phyloP scores from a whole-genome alignment of 805 yeast genomes.

The Metschnikowia colocasiae region DNA sequence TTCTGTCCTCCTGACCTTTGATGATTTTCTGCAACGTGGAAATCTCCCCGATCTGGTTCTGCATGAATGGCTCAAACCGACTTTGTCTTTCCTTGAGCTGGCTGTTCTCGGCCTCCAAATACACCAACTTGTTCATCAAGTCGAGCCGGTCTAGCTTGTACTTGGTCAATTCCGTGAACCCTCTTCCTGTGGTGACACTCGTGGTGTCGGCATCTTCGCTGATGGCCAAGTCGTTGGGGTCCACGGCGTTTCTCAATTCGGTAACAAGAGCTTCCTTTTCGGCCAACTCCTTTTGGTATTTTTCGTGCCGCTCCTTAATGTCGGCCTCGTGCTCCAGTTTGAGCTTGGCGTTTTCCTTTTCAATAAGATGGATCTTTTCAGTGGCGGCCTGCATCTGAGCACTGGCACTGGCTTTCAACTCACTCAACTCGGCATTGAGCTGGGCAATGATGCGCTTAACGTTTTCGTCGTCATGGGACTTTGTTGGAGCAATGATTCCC shows the following conservation, averaged over 20 bases:
- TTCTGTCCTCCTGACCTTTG: slow-evolving; percentile 47
- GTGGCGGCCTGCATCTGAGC: slow-evolving; percentile 57
- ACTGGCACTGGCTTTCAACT: slow-evolving; percentile 32
- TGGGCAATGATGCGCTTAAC: slow-evolving; percentile 32
- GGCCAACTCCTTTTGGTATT: slow-evolving; percentile 9
- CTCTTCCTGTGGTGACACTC: slow-evolving; percentile 10
- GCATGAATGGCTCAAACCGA: slow-evolving; percentile 51
- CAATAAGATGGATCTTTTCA: slow-evolving; percentile 48
- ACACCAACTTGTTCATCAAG: slow-evolving; percentile 41
- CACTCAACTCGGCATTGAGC: slow-evolving; percentile 31
- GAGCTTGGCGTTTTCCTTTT: slow-evolving; percentile 25
- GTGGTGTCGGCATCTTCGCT: slow-evolving; percentile 5
- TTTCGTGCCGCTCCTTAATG: slow-evolving; percentile 16
- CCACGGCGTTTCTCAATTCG: slow-evolving; percentile 26
- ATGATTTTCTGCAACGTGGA: slow-evolving; percentile 52
- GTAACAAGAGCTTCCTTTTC: slow-evolving; percentile 32
- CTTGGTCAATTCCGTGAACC: slow-evolving; percentile 32
- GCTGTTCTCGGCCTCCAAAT: slow-evolving; percentile 45
- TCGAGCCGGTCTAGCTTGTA: slow-evolving; percentile 43
- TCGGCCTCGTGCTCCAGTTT: not conserved
- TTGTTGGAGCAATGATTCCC: not conserved
- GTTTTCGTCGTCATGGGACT: slow-evolving; percentile 15
- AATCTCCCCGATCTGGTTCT: slow-evolving; percentile 50
- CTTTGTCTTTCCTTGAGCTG: slow-evolving; percentile 37
- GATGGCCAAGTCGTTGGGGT: slow-evolving; percentile 7